Evolutionary conservation across 768 basidiomycete species (phyloP), one percentile per base, ranked within the genome.

Genomic region (Kwoniella shandongensis): DNA sequence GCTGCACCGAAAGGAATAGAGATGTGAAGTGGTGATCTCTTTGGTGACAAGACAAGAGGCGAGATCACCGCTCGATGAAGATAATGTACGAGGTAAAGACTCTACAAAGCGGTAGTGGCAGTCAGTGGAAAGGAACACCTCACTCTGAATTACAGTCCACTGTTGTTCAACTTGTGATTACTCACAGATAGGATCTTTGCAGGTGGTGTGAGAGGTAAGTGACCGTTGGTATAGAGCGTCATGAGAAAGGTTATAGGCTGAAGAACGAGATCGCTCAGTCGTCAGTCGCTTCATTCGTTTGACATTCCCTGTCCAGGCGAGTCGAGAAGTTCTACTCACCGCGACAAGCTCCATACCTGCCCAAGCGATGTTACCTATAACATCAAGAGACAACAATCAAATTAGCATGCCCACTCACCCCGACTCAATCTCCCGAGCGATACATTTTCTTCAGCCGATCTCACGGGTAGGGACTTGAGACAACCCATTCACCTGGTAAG

Each of bases 11-110:
- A 35, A 1, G 84, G 79, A 10, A 94, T 85, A 47, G 78, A 71
- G 56, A 90, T 70, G 77, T 93, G 88, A 11, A 86, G 81, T 56
- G 84, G 86, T 0, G 88, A 87, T 41, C 91, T 83, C 29, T 84
- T 84, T 20, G 73, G 68, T 0, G 91, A 88, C 0, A 89, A 86
- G 57, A 89, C 82, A 4, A 94, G 79, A 5, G 90, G 89, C 1
- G 85, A 88, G 29, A 96, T 65, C 47, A 91, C 54, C 4, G 89
- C 84, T 47, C 93, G 88, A 76, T 94, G 91, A 50, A 82, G 61
- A 77, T 97, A 94, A 79, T 96, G 91, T 1, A 81, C 52, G 46
- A 91, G 73, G 76, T 82, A 93, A 49, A 87, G 79, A 6, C 72
- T 61, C 13, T 74, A 47, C 10, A 13, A 6, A 27, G n/a, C n/a